Percentiles rank a stretch among this genome's conserved stretches.
Evolutionary conservation across 345 rosid species (phyloP).

Genomic region (Salix udensis): DNA sequence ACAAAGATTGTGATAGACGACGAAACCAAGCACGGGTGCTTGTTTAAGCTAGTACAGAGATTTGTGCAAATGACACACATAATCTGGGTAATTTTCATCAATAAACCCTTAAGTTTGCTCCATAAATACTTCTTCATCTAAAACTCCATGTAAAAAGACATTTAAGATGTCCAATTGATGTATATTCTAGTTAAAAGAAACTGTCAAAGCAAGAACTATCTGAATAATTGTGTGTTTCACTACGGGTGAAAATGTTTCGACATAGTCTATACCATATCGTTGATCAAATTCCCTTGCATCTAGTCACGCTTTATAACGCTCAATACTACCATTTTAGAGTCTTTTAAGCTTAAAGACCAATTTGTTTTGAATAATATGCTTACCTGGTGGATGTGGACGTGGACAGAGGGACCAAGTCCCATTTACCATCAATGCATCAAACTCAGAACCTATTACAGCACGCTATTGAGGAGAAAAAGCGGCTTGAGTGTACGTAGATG

Average conservation of each 20-base stretch:
- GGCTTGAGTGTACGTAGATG: not conserved
- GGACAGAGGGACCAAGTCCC: not conserved
- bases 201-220: not conserved
- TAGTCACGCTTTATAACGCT: not conserved
- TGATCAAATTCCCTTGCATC: not conserved
- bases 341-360: not conserved
- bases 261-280: not conserved
- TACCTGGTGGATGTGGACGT: not conserved
- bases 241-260: not conserved
- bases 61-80: not conserved
- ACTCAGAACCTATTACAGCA: not conserved
- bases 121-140: not conserved
- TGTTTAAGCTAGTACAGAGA: too few species aligned
- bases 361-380: too few species aligned
- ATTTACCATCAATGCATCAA: not conserved
- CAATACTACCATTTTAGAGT: not conserved
- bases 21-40: too few species aligned
- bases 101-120: not conserved
- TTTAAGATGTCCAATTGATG: not conserved
- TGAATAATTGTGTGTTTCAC: not conserved
- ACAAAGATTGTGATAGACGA: too few species aligned
- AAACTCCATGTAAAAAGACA: not conserved
- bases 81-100: not conserved
- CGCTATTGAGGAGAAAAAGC: not conserved
- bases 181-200: not conserved